phyloP scores from a whole-genome alignment of 2,329 filamentous ascomycete species.

The Trichoderma koningii region DNA sequence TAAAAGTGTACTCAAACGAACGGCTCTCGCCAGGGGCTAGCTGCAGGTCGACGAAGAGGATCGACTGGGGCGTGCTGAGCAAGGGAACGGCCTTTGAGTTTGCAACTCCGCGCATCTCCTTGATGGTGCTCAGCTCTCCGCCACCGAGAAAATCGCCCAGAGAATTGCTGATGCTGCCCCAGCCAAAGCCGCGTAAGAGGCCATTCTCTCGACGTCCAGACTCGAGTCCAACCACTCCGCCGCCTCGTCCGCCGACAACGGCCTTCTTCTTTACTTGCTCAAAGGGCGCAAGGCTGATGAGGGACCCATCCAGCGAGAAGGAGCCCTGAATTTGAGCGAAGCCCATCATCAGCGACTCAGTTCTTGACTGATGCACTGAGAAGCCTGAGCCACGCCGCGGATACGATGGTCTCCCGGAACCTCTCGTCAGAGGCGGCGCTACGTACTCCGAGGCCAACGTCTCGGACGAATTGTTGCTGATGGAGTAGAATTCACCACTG shows the following conservation, averaged over 20 bases:
- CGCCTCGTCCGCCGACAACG: constrained; percentile 82
- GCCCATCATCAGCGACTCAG: constrained; percentile 92
- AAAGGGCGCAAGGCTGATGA: constrained; percentile 86
- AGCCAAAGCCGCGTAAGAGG: constrained; percentile 80
- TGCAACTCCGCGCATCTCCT: constrained; percentile 87
- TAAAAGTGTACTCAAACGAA: constrained; percentile 84
- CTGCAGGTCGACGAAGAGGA: constrained; percentile 90
- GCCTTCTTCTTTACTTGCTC: constrained; percentile 96
- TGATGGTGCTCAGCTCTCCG: constrained; percentile 87
- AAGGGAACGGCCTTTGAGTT: constrained; percentile 86
- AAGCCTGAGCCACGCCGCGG: constrained; percentile 51
- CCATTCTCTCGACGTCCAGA: constrained; percentile 72
- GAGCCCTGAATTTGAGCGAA: constrained; percentile 93
- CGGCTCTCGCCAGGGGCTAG: constrained; percentile 86
- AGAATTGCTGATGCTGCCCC: constrained; percentile 85
- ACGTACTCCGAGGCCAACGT: constrained; percentile 89
- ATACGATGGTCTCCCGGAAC: constrained; percentile 46
- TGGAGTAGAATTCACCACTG: constrained; percentile 91
- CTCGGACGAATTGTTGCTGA: constrained; percentile 94
- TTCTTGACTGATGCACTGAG: constrained; percentile 47
- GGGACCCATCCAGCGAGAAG: constrained; percentile 86
- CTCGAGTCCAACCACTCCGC: constrained; percentile 82
- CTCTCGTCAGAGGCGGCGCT: constrained; percentile 48
- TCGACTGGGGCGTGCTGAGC: constrained; percentile 91
- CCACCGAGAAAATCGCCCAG: constrained; percentile 84